phyloP scores from a whole-genome alignment of 108 stramenopile genomes.

The Skeletonema menzelii region DNA sequence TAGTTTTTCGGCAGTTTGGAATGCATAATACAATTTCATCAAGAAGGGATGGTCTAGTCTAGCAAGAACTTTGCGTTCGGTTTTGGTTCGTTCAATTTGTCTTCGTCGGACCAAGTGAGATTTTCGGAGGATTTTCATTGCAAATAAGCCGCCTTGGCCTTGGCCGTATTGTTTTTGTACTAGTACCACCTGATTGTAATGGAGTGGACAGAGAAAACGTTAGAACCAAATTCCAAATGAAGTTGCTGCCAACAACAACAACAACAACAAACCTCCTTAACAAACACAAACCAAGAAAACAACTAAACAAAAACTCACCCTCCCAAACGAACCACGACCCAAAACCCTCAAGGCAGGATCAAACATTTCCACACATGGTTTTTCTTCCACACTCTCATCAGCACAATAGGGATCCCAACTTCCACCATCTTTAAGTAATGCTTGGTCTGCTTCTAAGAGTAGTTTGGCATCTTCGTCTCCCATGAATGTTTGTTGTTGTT shows the following conservation, averaged over 20 bases:
- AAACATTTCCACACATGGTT: slow-evolving; percentile 84
- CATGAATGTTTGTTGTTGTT: slow-evolving; percentile 22
- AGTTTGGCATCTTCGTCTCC: slow-evolving; percentile 20
- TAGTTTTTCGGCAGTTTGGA: slow-evolving; percentile 88
- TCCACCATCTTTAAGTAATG: slow-evolving; percentile 9
- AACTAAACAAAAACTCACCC: slow-evolving; percentile 52
- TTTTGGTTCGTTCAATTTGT: slow-evolving; percentile 96
- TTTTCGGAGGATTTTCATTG: slow-evolving; percentile 98
- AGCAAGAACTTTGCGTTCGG: slow-evolving; percentile 94
- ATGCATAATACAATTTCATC: slow-evolving; percentile 91
- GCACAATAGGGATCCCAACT: slow-evolving; percentile 16
- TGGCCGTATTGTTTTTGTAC: slow-evolving; percentile 81
- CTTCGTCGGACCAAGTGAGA: slow-evolving; percentile 87
- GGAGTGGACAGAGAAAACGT: neutral
- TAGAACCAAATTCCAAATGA: neutral
- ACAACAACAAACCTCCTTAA: too few species aligned
- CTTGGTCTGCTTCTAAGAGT: slow-evolving; percentile 12
- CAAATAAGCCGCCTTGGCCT: slow-evolving; percentile 83
- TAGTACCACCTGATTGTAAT: slow-evolving; percentile 70
- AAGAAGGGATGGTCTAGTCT: slow-evolving; percentile 87
- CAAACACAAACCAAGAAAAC: neutral
- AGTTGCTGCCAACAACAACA: neutral
- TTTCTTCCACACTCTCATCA: slow-evolving; percentile 28
- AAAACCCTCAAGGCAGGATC: slow-evolving; percentile 82
- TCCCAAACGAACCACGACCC: slow-evolving; percentile 91